Evolutionary conservation across 2,329 filamentous ascomycete species (phyloP), one percentile per base, ranked within the genome.

Genomic region (Xylariaceae sp.): DNA sequence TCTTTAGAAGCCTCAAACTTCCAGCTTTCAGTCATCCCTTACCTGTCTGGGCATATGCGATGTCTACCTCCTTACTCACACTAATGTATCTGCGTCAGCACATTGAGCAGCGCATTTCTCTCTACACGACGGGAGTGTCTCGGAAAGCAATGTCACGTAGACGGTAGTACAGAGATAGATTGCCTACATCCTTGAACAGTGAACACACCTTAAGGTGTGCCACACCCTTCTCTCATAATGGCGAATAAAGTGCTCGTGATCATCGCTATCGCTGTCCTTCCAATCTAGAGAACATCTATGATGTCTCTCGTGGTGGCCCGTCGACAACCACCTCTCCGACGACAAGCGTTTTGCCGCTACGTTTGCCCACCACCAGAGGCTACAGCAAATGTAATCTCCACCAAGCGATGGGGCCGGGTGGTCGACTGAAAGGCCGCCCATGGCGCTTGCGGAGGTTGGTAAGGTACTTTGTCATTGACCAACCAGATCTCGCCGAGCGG

Each of bases 371-470:
- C 36, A 42, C 48, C 49, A 11, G 22, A 26, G 22, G 22, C 22
- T 6, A 48, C 41, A 51, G 47, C 39, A 48, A 41, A 19, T 22
- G 17, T 13, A 49, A 48, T 34, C 34, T 36, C 37, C 18, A 46
- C 45, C 47, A 45, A 50, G 40, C 30, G 44, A 44, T 44, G 34
- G 45, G 13, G 13, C 30, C 13, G 13, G 49, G 50, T 49, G 52
- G 51, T 45, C 51, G 51, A 46, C 30, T 26, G 32, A 50, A 42
- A 42, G 49, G 48, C 38, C 53, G 54, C 49, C 57, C 55, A 54
- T 51, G 57, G 58, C 58, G 58, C 57, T 61, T 61, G 56, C 53
- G 53, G 30, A 42, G 34, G 29, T 38, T 38, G 22, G 19, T 34
- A 3, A 16, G 39, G 34, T 22, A 22, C n/a, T 18, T 8, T 26